A percentile compares a stretch with the other conserved stretches of the same genome.
phyloP scores from a whole-genome alignment of 441 rosid genomes.

The Euphorbia neoarborescens region DNA sequence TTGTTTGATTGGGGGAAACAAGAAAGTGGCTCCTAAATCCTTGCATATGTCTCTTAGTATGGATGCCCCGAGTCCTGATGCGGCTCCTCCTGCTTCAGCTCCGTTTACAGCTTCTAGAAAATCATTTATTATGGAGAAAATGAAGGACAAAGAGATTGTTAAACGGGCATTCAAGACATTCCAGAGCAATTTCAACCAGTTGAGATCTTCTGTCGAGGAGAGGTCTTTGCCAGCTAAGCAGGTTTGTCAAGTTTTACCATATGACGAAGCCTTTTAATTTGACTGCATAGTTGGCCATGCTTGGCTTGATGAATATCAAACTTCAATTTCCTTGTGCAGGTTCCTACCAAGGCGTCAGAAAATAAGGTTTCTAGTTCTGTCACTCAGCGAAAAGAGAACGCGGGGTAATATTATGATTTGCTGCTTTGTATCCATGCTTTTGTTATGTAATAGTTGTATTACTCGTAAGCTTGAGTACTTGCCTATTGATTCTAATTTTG shows the following conservation, averaged over 20 bases:
- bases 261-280: constrained; percentile 11
- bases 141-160: constrained; percentile 97
- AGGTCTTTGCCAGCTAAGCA: constrained; percentile 42
- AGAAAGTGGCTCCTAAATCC: constrained; percentile 63
- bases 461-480: constrained; percentile 3
- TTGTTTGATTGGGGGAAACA: constrained; percentile 31
- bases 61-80: constrained; percentile 39
- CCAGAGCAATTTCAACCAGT: constrained; percentile 47
- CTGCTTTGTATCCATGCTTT: constrained; percentile 9
- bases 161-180: constrained; percentile 84
- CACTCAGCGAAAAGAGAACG: constrained; percentile 43
- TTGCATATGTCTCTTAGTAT: constrained; percentile 59
- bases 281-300: constrained; percentile 2
- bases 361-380: constrained; percentile 32
- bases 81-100: constrained; percentile 28
- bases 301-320: background rate
- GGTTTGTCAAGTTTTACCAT: constrained; percentile 30
- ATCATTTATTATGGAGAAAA: constrained; percentile 80
- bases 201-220: constrained; percentile 37
- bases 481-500: constrained; percentile 9
- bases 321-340: constrained; percentile 32
- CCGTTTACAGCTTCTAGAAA: constrained; percentile 40
- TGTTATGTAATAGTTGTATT: background rate
- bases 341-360: constrained; percentile 34
- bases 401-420: constrained; percentile 45